These are phyloP conservation scores for Zarea fungicola DNA, from an alignment of 2,329 filamentous ascomycete genomes.

Conservation along the genomic window DNA sequence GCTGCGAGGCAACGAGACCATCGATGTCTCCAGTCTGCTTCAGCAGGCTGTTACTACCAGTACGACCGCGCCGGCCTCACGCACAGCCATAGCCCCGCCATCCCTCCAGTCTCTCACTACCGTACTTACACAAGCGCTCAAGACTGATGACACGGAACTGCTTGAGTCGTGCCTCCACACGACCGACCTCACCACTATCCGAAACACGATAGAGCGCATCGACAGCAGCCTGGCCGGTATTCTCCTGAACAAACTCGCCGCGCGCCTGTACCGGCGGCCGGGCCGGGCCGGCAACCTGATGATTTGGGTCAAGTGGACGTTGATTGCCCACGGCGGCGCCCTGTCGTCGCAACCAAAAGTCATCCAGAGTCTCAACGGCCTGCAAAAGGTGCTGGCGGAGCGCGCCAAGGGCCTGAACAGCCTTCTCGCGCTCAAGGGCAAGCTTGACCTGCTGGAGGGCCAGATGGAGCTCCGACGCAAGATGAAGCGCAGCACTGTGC, in stretches of 20 bases:
- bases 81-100: slow-evolving; percentile 52
- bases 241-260: slow-evolving; percentile 78
- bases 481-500: slow-evolving; percentile 47
- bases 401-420: slow-evolving; percentile 76
- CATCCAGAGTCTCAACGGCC: slow-evolving; percentile 67
- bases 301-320: slow-evolving; percentile 93
- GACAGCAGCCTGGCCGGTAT: slow-evolving; percentile 76
- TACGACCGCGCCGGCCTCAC: slow-evolving; percentile 35
- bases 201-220: slow-evolving; percentile 83
- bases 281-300: slow-evolving; percentile 87
- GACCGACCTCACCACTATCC: slow-evolving; percentile 69
- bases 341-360: slow-evolving; percentile 82
- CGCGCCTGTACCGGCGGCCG: slow-evolving; percentile 79
- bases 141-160: slow-evolving; percentile 82
- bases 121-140: slow-evolving; percentile 88
- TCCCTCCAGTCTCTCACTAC: slow-evolving; percentile 79
- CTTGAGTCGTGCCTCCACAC: slow-evolving; percentile 89
- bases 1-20: slow-evolving; percentile 65
- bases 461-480: slow-evolving; percentile 77
- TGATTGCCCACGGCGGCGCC: slow-evolving; percentile 87
- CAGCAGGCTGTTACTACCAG: slow-evolving; percentile 32
- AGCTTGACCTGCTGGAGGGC: slow-evolving; percentile 87
- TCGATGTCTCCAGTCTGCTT: slow-evolving; percentile 67
- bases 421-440: slow-evolving; percentile 84
- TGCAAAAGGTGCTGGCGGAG: slow-evolving; percentile 85